phyloP scores from a whole-genome alignment of 768 basidiomycete genomes.

The Candolleomyces aberdarensis region DNA sequence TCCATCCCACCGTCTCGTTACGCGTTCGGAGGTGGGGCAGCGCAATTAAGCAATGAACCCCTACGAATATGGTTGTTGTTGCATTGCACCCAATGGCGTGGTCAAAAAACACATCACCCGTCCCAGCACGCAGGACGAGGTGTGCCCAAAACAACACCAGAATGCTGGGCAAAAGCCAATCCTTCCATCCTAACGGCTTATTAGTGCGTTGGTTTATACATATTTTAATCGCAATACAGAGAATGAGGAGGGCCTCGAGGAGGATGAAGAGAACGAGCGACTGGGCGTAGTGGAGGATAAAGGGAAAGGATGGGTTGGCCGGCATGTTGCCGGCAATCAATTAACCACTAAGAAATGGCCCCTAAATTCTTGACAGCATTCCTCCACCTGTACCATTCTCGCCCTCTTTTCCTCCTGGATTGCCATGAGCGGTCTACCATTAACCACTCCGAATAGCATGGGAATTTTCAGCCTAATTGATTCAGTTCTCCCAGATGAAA shows the following conservation, averaged over 20 bases:
- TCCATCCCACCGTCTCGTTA: neutral
- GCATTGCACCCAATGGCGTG: constrained; percentile 1
- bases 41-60: neutral
- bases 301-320: neutral
- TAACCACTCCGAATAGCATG: too few relatives aligned
- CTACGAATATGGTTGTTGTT: neutral
- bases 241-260: neutral
- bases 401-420: too few relatives aligned
- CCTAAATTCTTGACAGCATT: too few relatives aligned
- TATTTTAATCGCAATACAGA: neutral
- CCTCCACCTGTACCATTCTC: too few relatives aligned
- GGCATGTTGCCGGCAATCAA: neutral
- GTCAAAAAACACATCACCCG: constrained; percentile 1
- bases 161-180: neutral
- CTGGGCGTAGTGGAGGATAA: neutral
- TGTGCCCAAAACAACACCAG: neutral
- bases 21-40: neutral
- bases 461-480: too few relatives aligned
- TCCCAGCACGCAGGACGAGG: neutral
- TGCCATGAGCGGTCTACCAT: too few relatives aligned
- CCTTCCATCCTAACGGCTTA: neutral
- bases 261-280: neutral
- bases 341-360: too few relatives aligned
- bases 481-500: too few relatives aligned
- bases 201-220: neutral